Evolutionary conservation across 768 basidiomycete genomes (phyloP).

Genomic region (Wakefieldia striispora): DNA sequence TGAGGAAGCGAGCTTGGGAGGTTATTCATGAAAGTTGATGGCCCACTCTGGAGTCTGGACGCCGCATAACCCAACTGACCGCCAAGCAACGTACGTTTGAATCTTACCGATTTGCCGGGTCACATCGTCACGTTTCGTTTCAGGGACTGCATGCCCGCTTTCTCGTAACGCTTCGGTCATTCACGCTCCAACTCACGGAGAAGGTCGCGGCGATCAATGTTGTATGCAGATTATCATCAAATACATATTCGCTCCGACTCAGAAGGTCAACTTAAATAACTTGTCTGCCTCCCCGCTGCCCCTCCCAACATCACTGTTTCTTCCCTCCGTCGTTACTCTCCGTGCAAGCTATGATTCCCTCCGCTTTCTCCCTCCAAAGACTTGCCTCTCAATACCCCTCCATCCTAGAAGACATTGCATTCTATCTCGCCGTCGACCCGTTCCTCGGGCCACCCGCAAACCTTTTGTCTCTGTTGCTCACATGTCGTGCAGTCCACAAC

Average conservation of each 20-base stretch:
- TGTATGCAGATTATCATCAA: conserved; percentile 37
- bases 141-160: conserved; percentile 27
- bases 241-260: conserved; percentile 32
- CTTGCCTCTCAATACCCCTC: conserved; percentile 15
- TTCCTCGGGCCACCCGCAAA: conserved; percentile 45
- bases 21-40: too few relatives aligned
- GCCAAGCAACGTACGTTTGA: neutral
- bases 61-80: neutral
- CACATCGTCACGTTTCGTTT: conserved; percentile 18
- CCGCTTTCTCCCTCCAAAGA: conserved; percentile 16
- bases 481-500: conserved; percentile 36
- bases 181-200: conserved; percentile 29
- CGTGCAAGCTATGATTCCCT: neutral
- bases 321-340: neutral
- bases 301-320: conserved; percentile 3
- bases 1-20: neutral
- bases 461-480: conserved; percentile 38
- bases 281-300: conserved; percentile 9
- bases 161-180: conserved; percentile 37
- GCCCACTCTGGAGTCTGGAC: neutral
- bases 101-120: neutral
- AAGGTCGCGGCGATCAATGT: conserved; percentile 37
- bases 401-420: conserved; percentile 41
- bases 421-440: conserved; percentile 35
- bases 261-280: conserved; percentile 26